Conservation (phyloP, 495 filamentous ascomycete genomes). For the Usnea hakonensis region DNA sequence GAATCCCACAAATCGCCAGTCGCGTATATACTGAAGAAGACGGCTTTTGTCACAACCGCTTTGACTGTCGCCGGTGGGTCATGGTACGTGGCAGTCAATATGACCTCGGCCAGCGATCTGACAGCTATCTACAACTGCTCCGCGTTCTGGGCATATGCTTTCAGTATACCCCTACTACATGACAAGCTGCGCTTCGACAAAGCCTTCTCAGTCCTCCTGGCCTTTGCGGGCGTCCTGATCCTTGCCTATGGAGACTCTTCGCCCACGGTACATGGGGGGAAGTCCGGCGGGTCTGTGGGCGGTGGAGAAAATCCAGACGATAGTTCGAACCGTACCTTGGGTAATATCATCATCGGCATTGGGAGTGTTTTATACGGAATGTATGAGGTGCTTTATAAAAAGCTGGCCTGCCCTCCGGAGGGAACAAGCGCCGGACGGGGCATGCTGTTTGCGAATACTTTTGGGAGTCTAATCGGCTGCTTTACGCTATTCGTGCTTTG, state of each 20-base stretch:
- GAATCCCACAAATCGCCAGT: constrained; percentile 50
- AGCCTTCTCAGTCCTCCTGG: constrained; percentile 71
- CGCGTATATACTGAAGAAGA: constrained; percentile 68
- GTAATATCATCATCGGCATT: constrained; percentile 88
- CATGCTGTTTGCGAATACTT: constrained; percentile 87
- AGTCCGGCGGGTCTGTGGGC: constrained; percentile 42
- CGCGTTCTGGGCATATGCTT: constrained; percentile 96
- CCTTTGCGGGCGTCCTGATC: constrained; percentile 79
- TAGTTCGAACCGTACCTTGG: constrained; percentile 55
- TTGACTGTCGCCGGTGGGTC: constrained; percentile 86
- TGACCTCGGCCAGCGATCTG: constrained; percentile 85
- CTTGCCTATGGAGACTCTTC: constrained; percentile 79
- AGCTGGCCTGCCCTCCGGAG: constrained; percentile 83
- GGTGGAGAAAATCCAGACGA: constrained; percentile 39
- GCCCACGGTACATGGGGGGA: constrained; percentile 42
- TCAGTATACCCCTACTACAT: constrained; percentile 79
- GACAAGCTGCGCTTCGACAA: constrained; percentile 77
- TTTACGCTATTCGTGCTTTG: constrained; percentile 85
- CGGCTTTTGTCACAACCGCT: constrained; percentile 71
- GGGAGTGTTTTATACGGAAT: constrained; percentile 92
- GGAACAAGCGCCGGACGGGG: constrained; percentile 70
- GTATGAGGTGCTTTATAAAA: constrained; percentile 96
- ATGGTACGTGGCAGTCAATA: constrained; percentile 90
- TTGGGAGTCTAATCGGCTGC: constrained; percentile 73
- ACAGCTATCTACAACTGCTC: constrained; percentile 99